These are phyloP conservation scores for Madurella fahalii DNA, from an alignment of 2,329 filamentous ascomycete genomes.

Conservation along the genomic window DNA sequence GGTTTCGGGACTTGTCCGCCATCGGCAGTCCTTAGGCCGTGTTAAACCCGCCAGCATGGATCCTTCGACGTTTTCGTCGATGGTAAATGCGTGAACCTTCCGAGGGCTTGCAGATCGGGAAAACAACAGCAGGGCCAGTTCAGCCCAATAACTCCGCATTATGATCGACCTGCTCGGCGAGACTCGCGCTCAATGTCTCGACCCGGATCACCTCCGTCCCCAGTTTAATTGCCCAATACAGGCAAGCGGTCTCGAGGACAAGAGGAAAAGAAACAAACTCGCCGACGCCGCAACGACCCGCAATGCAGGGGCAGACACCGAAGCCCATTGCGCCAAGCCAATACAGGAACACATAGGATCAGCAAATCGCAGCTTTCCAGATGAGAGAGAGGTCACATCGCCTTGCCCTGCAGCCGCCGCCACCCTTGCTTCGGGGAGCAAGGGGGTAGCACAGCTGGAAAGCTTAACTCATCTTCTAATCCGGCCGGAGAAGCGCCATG, in stretches of 20 bases:
- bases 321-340: not conserved
- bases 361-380: not conserved
- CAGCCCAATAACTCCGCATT: not conserved
- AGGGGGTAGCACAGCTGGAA: not conserved
- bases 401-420: not conserved
- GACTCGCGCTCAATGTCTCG: not conserved
- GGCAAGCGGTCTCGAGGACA: too few species aligned
- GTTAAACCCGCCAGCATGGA: too few species aligned
- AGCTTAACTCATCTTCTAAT: conserved; percentile 1
- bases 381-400: not conserved
- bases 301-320: conserved; percentile 5
- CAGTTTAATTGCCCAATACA: not conserved
- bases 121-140: not conserved
- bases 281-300: not conserved
- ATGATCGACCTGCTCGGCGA: not conserved
- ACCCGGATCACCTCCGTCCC: not conserved
- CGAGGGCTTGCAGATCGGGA: not conserved
- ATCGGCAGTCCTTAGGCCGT: too few species aligned
- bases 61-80: too few species aligned
- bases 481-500: conserved; percentile 4
- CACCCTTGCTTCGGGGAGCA: conserved; percentile 3
- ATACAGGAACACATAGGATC: conserved; percentile 8
- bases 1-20: too few species aligned
- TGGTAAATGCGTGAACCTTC: too few species aligned
- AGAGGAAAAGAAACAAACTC: not conserved